phyloP scores from a whole-genome alignment of 164 flowering plant species.

The Annona squamosa region DNA sequence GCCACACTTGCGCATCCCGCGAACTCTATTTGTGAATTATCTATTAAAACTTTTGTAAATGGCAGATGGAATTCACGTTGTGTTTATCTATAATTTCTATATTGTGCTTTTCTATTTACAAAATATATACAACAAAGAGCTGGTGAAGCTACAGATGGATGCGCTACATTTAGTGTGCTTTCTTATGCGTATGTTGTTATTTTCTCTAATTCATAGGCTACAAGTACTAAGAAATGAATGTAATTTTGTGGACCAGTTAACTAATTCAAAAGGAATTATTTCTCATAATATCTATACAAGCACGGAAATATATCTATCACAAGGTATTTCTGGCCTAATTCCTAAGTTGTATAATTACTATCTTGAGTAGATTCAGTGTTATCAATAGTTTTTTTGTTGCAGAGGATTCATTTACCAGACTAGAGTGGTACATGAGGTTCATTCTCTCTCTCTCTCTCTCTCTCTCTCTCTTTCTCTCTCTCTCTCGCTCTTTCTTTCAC shows the following conservation, averaged over 20 bases:
- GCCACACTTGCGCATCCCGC: background rate
- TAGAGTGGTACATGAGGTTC: conserved; percentile 58
- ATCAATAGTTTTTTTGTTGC: conserved; percentile 54
- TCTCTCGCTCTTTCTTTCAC: too few species aligned
- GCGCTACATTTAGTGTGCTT: conserved; percentile 78
- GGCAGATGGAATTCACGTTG: background rate
- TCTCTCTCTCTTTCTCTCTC: background rate
- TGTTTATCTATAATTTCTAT: background rate
- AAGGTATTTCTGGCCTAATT: too few species aligned
- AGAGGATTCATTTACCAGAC: conserved; percentile 80
- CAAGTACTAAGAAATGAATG: background rate
- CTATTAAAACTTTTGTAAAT: background rate
- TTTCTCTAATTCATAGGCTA: background rate
- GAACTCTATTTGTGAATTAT: background rate
- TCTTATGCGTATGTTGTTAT: conserved; percentile 65
- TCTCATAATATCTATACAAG: background rate
- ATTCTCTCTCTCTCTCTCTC: background rate
- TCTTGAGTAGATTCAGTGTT: conserved; percentile 49
- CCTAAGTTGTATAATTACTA: too few species aligned
- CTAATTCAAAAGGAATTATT: background rate
- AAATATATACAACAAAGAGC: conserved; percentile 45
- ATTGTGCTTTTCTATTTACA: conserved; percentile 28
- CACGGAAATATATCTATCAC: too few species aligned
- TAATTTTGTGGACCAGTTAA: background rate
- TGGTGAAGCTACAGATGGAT: conserved; percentile 55